Evolutionary conservation across 1,284 basidiomycete species (phyloP), one percentile per base, ranked within the genome.

Genomic region (Chiua sp.): DNA sequence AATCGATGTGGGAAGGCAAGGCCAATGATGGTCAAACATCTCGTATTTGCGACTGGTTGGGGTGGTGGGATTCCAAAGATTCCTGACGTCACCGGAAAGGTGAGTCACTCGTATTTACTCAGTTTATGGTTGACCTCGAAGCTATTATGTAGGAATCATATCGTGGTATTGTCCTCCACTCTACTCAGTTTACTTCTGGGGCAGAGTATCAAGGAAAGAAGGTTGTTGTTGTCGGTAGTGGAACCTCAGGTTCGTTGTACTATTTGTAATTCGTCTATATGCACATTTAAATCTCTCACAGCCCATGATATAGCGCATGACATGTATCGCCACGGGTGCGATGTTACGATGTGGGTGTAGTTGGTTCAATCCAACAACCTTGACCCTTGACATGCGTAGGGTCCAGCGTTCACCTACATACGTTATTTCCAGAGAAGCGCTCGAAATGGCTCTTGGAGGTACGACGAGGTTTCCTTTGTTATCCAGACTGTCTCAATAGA

Each of bases 31-130:
- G 70, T 75, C 39, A 72, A 73, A 20, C 76, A 79, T 59, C 65
- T 81, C 33, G 65, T 80, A 7, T 65, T 79, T 55, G 78, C 79
- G 1, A 74, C 77, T 16, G 80, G 80, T 22, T 68, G 74, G 48
- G 75, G 72, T n/a, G 68, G 73, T 7, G 78, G 78, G 26, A 68
- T 73, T 52, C 66, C 77, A 23, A 71, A 72, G 20, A 63, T 74
- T 7, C 79, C 79, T 18, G 51, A 65, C 47, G 35, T 75, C 28
- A 60, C 66, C 44, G 68, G 69, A 44, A 67, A 64, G 62, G 71
- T 65, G 30, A 13, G 55, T 50, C 16, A 3, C 50, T 15, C 20
- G 42, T 42, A 26, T 37, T 11, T 15, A 5, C 46, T 23, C 5
- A 47, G 10, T 23, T 35, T 39, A 3, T 18, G 15, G 7, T 23